A percentile compares a stretch with the other conserved stretches of the same genome.
Evolutionary conservation across 208 protist genomes (phyloP).

Genomic region (Wallacemonas collosoma): DNA sequence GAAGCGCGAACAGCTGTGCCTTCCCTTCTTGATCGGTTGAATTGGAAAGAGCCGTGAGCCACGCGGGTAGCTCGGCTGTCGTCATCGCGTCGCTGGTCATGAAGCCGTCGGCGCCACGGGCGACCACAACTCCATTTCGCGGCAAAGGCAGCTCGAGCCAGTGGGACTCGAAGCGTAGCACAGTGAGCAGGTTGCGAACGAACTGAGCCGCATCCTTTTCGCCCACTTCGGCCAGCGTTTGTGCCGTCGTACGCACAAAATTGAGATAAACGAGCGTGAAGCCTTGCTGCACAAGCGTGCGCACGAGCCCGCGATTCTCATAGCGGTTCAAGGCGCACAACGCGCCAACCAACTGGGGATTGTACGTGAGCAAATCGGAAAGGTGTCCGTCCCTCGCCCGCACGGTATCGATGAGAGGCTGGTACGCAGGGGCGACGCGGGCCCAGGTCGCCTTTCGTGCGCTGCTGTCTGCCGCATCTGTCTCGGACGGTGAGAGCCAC

Average conservation of each 20-base stretch:
- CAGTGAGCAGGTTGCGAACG: slow-evolving; percentile 10
- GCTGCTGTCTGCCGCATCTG: not conserved
- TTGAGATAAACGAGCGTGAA: slow-evolving; percentile 34
- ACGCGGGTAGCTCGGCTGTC: not conserved
- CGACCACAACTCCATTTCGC: not conserved
- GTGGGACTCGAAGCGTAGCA: slow-evolving; percentile 51
- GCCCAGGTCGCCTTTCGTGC: not conserved
- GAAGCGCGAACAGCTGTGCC: not conserved
- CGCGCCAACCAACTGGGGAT: slow-evolving; percentile 51
- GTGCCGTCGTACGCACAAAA: slow-evolving; percentile 21
- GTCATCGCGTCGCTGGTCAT: not conserved
- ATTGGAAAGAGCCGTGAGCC: not conserved
- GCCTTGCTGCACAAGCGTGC: slow-evolving; percentile 61
- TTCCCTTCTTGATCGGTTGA: not conserved
- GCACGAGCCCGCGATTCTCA: slow-evolving; percentile 58
- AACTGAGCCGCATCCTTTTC: slow-evolving; percentile 2
- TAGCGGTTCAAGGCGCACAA: slow-evolving; percentile 61
- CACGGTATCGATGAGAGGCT: slow-evolving; percentile 20
- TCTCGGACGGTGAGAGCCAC: slow-evolving; percentile 18
- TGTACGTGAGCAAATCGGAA: slow-evolving; percentile 29
- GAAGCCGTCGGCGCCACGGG: not conserved
- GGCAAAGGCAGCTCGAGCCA: slow-evolving; percentile 61
- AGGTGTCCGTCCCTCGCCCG: slow-evolving; percentile 20
- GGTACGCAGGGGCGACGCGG: slow-evolving; percentile 15
- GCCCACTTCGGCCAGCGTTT: slow-evolving; percentile 10